Evolutionary conservation across 1,139 yeast species (phyloP).

Genomic region (Suhomyces panamericanus): DNA sequence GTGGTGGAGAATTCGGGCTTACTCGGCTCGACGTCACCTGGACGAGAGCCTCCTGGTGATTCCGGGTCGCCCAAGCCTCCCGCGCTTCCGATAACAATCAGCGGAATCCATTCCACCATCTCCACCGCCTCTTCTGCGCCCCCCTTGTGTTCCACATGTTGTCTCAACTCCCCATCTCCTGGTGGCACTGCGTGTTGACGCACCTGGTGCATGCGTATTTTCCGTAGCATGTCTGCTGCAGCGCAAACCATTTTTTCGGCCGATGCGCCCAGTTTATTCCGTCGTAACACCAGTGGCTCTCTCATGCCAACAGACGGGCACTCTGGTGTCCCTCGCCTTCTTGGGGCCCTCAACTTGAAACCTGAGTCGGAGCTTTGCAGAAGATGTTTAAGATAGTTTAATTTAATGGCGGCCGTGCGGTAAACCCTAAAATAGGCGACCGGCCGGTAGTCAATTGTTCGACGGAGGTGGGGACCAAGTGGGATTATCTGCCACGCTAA

Average conservation of each 20-base stretch:
- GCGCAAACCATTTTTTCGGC: neutral
- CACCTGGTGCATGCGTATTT: neutral
- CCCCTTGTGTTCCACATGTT: no score
- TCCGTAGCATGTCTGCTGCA: neutral
- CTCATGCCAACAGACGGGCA: no score
- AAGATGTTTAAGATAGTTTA: neutral
- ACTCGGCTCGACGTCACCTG: neutral
- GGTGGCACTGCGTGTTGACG: neutral
- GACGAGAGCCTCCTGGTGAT: neutral
- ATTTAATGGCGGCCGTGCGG: neutral
- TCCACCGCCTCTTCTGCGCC: no score
- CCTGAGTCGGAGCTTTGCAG: neutral
- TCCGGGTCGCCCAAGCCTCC: neutral
- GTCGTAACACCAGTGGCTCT: neutral
- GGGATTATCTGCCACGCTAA: no score
- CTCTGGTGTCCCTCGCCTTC: no score
- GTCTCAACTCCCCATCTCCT: neutral
- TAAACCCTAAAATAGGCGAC: neutral
- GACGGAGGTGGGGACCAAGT: no score
- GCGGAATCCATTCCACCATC: no score
- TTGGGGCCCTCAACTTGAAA: neutral
- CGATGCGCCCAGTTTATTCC: neutral
- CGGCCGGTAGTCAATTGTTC: no score
- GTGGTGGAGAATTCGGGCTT: neutral
- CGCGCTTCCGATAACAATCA: neutral